Evolutionary conservation across 306 rosid species (phyloP), one percentile per base, ranked within the genome.

Genomic region (Herpetospermum pedunculosum): DNA sequence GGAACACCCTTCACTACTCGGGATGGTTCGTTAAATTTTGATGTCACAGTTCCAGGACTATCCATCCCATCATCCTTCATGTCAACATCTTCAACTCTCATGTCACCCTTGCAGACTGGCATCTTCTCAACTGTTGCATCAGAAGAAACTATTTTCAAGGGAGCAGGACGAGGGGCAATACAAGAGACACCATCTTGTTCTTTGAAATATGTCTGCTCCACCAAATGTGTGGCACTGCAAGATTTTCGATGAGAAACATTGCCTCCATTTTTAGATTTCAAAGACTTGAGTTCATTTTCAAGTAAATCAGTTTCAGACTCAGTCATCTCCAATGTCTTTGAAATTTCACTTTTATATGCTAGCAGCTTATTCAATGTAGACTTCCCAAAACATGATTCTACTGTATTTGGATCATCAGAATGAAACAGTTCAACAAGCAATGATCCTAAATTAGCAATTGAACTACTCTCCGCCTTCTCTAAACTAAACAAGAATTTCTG

Each of bases 1-100:
- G 88, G 59, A 77, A 84, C 83, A 40, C 48, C 78, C 37, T 88
- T 85, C 50, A 38, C 55, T 74, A 74, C 65, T n/a, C 88, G 81
- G 28, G 68, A 76, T n/a, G 86, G 85, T 82, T 89, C 96, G 65
- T 87, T 89, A 77, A 91, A 85, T 78, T 92, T 88, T 9, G 97
- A 95, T 2, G 93, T 92, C 58, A 85, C 93, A 29, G 96, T 88
- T 78, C 97, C 99, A 72, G 96, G 97, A 82, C 97, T 89, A 81
- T 94, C 99, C 76, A 88, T 81, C 72, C 84, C 94, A 72, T 88
- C 90, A 70, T 80, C 97, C 78, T 85, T 86, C 9, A 37, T 77
- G 77, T 76, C 75, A 68, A 73, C 81, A 68, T 81, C 64, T 54
- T 62, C 72, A 38, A 76, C 84, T 25, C 52, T 80, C 72, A 80